Evolutionary conservation across 768 basidiomycete species (phyloP).

Genomic region (Amanita inopinata): DNA sequence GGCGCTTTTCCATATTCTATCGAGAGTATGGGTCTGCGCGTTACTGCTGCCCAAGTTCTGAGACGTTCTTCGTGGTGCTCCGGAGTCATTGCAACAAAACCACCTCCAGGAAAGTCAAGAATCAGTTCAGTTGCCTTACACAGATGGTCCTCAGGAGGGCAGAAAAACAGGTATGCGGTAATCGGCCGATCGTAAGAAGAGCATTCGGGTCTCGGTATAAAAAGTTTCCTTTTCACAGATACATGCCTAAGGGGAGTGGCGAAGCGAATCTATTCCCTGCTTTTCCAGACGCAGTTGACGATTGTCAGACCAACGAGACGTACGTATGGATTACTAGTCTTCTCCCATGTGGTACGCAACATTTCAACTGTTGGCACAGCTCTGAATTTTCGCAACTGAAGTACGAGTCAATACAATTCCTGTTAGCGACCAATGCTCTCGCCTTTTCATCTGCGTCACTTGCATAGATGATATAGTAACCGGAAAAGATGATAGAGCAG

Average conservation of each 20-base stretch:
- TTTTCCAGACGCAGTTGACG: too few species aligned
- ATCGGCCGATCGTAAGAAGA: conserved; percentile 79
- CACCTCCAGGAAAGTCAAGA: conserved; percentile 91
- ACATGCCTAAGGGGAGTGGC: conserved; percentile 53
- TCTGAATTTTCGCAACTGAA: conserved; percentile 66
- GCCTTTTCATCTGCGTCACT: conserved; percentile 96
- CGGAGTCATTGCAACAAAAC: conserved; percentile 93
- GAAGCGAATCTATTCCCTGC: conserved; percentile 48
- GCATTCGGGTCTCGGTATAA: conserved; percentile 70
- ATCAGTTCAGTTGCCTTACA: conserved; percentile 68
- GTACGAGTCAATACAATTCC: conserved; percentile 1
- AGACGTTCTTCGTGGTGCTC: conserved; percentile 95
- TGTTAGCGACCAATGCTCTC: neutral
- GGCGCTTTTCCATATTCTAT: conserved; percentile 96
- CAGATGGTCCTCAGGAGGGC: conserved; percentile 54
- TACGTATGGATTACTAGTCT: conserved; percentile 89
- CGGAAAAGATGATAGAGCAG: conserved; percentile 74
- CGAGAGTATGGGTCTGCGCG: conserved; percentile 70
- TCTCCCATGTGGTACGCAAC: conserved; percentile 95
- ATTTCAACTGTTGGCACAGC: conserved; percentile 95
- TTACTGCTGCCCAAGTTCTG: conserved; percentile 73
- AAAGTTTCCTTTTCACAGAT: conserved; percentile 59
- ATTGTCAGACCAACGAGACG: conserved; percentile 15
- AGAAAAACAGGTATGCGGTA: conserved; percentile 75
- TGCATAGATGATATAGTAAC: conserved; percentile 81